Conservation (phyloP, 2,329 filamentous ascomycete species). For the Talaromyces sp. region DNA sequence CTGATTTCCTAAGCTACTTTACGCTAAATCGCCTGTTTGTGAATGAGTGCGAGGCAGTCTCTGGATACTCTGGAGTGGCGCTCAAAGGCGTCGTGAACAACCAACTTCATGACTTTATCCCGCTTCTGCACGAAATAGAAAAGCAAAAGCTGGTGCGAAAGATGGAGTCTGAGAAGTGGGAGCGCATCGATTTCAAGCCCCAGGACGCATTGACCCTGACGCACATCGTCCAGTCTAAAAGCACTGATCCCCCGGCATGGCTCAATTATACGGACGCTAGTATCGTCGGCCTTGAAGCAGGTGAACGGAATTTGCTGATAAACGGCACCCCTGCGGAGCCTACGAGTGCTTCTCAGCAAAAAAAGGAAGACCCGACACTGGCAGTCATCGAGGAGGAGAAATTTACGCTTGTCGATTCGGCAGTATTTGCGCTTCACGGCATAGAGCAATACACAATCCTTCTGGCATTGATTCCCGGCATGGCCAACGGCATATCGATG, state of each 20-base stretch:
- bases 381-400: constrained; percentile 68
- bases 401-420: constrained; percentile 81
- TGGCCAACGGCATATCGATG: constrained; percentile 76
- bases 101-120: constrained; percentile 63
- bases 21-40: constrained; percentile 62
- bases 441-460: constrained; percentile 82
- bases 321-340: background rate
- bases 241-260: constrained; percentile 56
- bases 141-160: constrained; percentile 55
- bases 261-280: constrained; percentile 30
- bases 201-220: constrained; percentile 49
- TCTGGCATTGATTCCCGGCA: constrained; percentile 78
- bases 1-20: constrained; percentile 61
- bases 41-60: constrained; percentile 64
- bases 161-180: constrained; percentile 63
- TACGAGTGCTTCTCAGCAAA: constrained; percentile 6
- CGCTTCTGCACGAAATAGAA: constrained; percentile 54
- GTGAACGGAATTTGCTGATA: constrained; percentile 64
- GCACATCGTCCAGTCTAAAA: constrained; percentile 57
- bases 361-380: constrained; percentile 2
- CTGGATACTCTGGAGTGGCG: constrained; percentile 57
- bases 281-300: constrained; percentile 39
- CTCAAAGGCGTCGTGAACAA: constrained; percentile 60
- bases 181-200: constrained; percentile 59
- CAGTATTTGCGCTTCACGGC: constrained; percentile 72